A percentile compares a stretch with the other conserved stretches of the same genome.
These are phyloP conservation scores for Furcasterigmium sp. DNA, from an alignment of 2,329 filamentous ascomycete species.

Conservation along the genomic window DNA sequence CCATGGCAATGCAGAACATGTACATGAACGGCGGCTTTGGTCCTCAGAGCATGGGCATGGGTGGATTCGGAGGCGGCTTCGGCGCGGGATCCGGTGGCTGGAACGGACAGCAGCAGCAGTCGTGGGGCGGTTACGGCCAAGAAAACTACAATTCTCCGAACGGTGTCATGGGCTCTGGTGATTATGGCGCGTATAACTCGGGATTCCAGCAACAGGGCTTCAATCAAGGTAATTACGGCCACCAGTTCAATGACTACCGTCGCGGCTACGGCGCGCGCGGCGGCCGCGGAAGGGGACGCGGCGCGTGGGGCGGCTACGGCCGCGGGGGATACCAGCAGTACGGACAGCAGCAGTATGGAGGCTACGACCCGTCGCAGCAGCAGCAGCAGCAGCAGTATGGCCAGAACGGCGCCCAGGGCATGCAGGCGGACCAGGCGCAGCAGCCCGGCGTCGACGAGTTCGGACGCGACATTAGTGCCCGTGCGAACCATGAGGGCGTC, in stretches of 20 bases:
- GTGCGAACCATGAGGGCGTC: conserved; percentile 14
- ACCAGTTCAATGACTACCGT: conserved; percentile 75
- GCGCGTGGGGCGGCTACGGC: conserved; percentile 50
- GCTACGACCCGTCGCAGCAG: conserved; percentile 26
- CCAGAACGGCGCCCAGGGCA: neutral
- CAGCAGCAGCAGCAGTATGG: conserved; percentile 4
- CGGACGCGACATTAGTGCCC: conserved; percentile 26
- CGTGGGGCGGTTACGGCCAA: conserved; percentile 79
- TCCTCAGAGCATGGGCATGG: conserved; percentile 75
- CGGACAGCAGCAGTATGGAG: conserved; percentile 19
- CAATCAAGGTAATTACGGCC: conserved; percentile 81
- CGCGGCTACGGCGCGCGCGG: conserved; percentile 61
- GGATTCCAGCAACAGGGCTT: conserved; percentile 67
- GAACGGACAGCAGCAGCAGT: conserved; percentile 76
- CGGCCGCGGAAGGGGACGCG: conserved; percentile 61
- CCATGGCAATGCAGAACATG: conserved; percentile 68
- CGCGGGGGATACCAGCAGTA: conserved; percentile 50
- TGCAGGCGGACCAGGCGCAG: conserved; percentile 12
- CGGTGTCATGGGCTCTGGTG: conserved; percentile 76
- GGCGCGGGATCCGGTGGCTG: conserved; percentile 65
- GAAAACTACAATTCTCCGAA: conserved; percentile 86
- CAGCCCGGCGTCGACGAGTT: conserved; percentile 32
- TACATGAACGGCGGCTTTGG: conserved; percentile 75
- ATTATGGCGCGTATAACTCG: conserved; percentile 74
- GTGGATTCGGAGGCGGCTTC: conserved; percentile 62